phyloP scores from a whole-genome alignment of 495 filamentous ascomycete genomes.

The Penicillium flavigenum region DNA sequence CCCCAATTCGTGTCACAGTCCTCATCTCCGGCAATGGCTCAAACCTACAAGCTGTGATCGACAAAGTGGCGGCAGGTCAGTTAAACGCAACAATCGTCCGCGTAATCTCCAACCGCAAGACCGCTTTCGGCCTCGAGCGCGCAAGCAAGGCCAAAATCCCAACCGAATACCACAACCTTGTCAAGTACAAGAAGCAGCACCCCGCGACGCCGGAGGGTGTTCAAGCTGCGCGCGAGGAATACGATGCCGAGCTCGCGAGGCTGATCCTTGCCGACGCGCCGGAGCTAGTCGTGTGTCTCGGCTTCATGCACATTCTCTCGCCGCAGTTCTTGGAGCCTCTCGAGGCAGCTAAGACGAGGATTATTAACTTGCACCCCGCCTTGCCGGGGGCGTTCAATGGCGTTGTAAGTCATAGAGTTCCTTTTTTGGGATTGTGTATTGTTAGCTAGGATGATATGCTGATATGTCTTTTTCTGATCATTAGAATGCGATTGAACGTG shows the following conservation, averaged over 20 bases:
- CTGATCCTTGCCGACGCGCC: slow-evolving; percentile 67
- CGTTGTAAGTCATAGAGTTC: slow-evolving; percentile 42
- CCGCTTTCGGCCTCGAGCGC: slow-evolving; percentile 74
- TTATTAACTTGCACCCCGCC: slow-evolving; percentile 89
- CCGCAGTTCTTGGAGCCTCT: slow-evolving; percentile 66
- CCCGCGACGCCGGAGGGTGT: slow-evolving; percentile 44
- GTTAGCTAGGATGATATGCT: slow-evolving; percentile 11
- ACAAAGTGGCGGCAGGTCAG: slow-evolving; percentile 55
- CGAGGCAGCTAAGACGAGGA: slow-evolving; percentile 54
- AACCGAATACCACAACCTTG: slow-evolving; percentile 82
- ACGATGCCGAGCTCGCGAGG: slow-evolving; percentile 77
- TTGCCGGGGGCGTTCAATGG: slow-evolving; percentile 76
- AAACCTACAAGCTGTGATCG: slow-evolving; percentile 89
- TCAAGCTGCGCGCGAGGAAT: slow-evolving; percentile 59
- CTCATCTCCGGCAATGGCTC: slow-evolving; percentile 79
- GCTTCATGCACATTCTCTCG: slow-evolving; percentile 59
- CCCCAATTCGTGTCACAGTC: slow-evolving; percentile 53
- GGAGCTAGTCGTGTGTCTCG: slow-evolving; percentile 64
- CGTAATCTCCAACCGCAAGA: slow-evolving; percentile 79
- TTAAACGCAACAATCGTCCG: slow-evolving; percentile 68
- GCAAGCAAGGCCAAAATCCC: slow-evolving; percentile 70
- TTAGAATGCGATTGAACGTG: slow-evolving; percentile 70
- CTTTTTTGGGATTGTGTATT: neutral
- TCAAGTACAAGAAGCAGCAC: slow-evolving; percentile 61
- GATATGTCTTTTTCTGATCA: neutral